Evolutionary conservation across 2,329 filamentous ascomycete genomes (phyloP).

Genomic region (Microdochium paspali): DNA sequence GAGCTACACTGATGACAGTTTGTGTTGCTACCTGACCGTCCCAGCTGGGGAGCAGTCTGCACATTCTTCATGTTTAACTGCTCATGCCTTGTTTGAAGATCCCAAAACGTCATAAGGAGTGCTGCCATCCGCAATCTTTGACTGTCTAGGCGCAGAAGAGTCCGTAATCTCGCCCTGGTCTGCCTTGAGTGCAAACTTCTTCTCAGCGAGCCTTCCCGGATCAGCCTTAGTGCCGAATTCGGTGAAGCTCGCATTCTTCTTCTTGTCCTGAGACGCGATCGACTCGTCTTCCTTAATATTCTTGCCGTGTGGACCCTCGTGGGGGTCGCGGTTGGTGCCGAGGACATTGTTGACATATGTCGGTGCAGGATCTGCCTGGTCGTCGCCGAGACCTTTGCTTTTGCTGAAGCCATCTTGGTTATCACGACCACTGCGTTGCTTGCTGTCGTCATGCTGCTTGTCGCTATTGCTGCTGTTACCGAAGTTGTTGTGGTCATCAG

Average conservation of each 20-base stretch:
- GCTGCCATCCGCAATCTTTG: background rate
- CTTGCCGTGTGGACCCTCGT: conserved; percentile 30
- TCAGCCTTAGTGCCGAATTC: conserved; percentile 38
- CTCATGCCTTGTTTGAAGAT: background rate
- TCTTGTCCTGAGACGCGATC: conserved; percentile 25
- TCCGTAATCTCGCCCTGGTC: conserved; percentile 12
- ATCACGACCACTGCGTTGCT: too few relatives aligned
- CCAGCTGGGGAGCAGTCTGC: too few relatives aligned
- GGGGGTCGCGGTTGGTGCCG: conserved; percentile 9
- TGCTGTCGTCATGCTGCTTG: background rate
- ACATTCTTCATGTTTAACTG: background rate
- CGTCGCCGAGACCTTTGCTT: conserved; percentile 3
- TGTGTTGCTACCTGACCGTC: too few relatives aligned
- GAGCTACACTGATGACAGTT: background rate
- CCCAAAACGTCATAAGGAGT: background rate
- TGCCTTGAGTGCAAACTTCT: conserved; percentile 35
- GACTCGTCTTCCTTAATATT: conserved; percentile 27
- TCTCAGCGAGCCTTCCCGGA: conserved; percentile 34
- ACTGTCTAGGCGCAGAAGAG: background rate
- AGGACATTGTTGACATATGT: conserved; percentile 26
- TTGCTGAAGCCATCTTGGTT: too few relatives aligned
- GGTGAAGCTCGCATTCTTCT: conserved; percentile 26
- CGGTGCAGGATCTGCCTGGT: conserved; percentile 20
- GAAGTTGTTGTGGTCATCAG: too few relatives aligned
- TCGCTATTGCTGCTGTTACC: background rate